Evolutionary conservation across 257 asterid species (phyloP).

Genomic region (Solanum dulcamara): DNA sequence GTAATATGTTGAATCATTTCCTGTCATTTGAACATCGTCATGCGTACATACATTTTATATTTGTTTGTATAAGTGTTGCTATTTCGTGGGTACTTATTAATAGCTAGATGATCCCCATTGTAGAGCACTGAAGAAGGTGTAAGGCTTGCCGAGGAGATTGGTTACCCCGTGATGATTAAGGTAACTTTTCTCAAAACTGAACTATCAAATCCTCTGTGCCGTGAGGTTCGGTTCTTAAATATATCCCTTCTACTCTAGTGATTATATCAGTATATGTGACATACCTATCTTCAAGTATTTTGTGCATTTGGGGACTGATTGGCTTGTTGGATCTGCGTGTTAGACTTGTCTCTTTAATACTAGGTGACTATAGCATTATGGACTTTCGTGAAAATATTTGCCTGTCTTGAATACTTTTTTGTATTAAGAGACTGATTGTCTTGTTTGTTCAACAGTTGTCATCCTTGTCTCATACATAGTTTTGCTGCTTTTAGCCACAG

Average conservation of each 20-base stretch:
- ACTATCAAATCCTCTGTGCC: neutral
- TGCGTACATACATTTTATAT: neutral
- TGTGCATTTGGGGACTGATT: neutral
- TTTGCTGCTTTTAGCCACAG: neutral
- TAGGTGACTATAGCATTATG: neutral
- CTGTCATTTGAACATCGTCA: neutral
- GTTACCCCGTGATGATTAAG: slow-evolving; percentile 98
- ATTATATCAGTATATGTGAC: neutral
- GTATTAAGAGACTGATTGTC: neutral
- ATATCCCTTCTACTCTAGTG: neutral
- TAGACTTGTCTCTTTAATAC: neutral
- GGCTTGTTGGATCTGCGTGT: neutral
- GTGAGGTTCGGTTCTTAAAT: neutral
- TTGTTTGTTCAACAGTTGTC: neutral
- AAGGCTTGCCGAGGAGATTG: slow-evolving; percentile 69
- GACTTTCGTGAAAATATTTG: neutral
- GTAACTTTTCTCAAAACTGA: slow-evolving; percentile 23
- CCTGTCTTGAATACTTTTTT: neutral
- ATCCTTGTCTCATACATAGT: neutral
- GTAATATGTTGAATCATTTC: neutral
- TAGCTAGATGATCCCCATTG: slow-evolving; percentile 1
- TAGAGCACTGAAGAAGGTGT: slow-evolving; percentile 92
- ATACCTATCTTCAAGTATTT: neutral
- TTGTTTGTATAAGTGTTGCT: neutral
- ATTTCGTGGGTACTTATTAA: neutral